Conservation (phyloP, 495 filamentous ascomycete genomes). For the Neurospora africana region DNA sequence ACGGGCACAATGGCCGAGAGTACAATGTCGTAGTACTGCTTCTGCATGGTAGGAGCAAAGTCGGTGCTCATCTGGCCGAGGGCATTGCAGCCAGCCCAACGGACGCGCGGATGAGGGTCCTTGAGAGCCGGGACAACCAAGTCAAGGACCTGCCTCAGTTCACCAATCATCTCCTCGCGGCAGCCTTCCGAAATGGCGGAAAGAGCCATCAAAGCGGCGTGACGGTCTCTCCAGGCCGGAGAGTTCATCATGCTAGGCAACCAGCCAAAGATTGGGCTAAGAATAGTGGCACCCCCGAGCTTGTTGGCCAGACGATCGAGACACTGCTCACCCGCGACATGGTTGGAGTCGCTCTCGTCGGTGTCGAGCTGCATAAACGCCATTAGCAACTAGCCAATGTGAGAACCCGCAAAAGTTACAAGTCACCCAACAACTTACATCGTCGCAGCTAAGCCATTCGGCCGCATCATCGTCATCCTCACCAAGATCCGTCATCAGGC, state of each 20-base stretch:
- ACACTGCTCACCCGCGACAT: conserved; percentile 96
- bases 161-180: conserved; percentile 87
- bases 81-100: conserved; percentile 98
- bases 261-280: conserved; percentile 93
- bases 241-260: conserved; percentile 97
- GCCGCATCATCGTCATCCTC: conserved; percentile 87
- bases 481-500: conserved; percentile 98
- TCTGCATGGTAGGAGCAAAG: conserved; percentile 97
- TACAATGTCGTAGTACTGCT: conserved; percentile 79
- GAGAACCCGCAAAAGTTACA: no score
- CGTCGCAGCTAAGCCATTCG: conserved; percentile 89
- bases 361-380: conserved; percentile 48
- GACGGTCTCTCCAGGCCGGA: conserved; percentile 86
- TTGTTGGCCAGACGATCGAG: conserved; percentile 99
- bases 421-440: conserved; percentile 24
- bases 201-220: conserved; percentile 97
- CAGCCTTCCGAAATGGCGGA: conserved; percentile 98
- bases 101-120: conserved; percentile 85
- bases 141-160: conserved; percentile 86
- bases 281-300: conserved; percentile 74
- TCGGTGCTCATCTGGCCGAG: conserved; percentile 99
- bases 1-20: conserved; percentile 89
- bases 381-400: no score
- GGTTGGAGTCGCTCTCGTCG: conserved; percentile 94
- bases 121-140: conserved; percentile 87